Percentiles rank a stretch among this genome's conserved stretches.
Conservation (phyloP, 1,284 basidiomycete genomes). For the Cutaneotrichosporon daszewskae region DNA sequence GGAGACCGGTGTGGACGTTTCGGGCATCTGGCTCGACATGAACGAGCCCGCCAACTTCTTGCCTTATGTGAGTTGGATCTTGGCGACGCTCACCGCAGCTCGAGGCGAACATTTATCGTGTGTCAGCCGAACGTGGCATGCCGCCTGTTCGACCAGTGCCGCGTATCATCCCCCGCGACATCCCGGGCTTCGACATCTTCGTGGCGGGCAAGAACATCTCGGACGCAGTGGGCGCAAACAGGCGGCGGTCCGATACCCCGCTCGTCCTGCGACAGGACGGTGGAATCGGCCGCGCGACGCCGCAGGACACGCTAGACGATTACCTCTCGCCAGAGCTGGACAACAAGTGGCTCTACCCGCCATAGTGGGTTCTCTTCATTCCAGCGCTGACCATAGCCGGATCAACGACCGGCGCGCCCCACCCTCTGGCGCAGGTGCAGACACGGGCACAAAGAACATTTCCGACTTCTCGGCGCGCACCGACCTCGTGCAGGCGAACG, state of each 20-base stretch:
- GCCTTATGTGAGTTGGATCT: conserved; percentile 15
- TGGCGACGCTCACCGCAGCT: conserved; percentile 4
- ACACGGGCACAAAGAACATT: conserved; percentile 20
- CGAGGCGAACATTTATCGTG: conserved; percentile 25
- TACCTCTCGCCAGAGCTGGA: conserved; percentile 19
- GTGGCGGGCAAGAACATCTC: conserved; percentile 22
- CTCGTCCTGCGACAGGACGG: not conserved
- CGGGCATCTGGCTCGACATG: conserved; percentile 62
- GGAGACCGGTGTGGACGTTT: conserved; percentile 17
- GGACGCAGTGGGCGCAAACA: not conserved
- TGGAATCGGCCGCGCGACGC: no score
- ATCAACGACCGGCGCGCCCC: conserved; percentile 22
- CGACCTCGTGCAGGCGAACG: conserved; percentile 58
- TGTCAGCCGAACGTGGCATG: conserved; percentile 16
- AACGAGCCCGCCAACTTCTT: conserved; percentile 52
- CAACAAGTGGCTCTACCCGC: conserved; percentile 27
- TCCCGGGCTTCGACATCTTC: conserved; percentile 15
- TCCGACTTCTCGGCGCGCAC: conserved; percentile 41
- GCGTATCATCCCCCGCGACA: conserved; percentile 11
- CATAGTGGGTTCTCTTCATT: conserved; percentile 14
- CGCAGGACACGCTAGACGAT: conserved; percentile 11
- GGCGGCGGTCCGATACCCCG: not conserved
- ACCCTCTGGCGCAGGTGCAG: conserved; percentile 16
- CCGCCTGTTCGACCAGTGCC: conserved; percentile 16
- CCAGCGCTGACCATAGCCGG: conserved; percentile 2